Evolutionary conservation across 2,329 filamentous ascomycete species (phyloP), one percentile per base, ranked within the genome.

Genomic region (Cryphonectria naterciae): DNA sequence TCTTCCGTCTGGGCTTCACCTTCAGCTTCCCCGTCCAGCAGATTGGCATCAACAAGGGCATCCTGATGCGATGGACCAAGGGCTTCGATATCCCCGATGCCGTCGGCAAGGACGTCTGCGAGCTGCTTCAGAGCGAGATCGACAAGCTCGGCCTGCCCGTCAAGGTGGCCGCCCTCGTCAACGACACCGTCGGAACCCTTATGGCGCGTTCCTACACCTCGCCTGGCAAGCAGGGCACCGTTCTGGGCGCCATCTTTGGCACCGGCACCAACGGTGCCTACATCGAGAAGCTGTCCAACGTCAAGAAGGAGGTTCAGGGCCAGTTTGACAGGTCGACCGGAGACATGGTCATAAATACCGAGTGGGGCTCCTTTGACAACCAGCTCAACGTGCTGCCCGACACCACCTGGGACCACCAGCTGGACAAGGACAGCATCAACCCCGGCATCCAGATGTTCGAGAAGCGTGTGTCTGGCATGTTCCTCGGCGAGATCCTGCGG

Each of bases 331-430:
- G 85, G 65, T 90, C 89, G 11, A 97, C 95, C 0, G 94, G 95
- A 67, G 90, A 97, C 76, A 99, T 99, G 96, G 94, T 99, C 71
- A 88, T 99, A 83, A 99, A 99, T 83, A 95, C 93, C 0, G 96
- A 99, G 83, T 99, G 96, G 96, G 96, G 96, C 73, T 97, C 94
- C 70, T 99, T 99, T 78, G 96, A 99, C 83, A 98, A 98, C 83
- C 89, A 92, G 76, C 89, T 98, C 74, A 93, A 91, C 75, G 92
- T 97, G 28, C 86, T 99, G 56, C 96, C 95, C 62, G 92, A 90
- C 77, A 98, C 95, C 0, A 84, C 89, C 0, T 98, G 94, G 83
- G 96, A 99, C 79, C 83, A 85, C 65, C 87, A 89, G 70, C 86
- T 99, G 35, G 95, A 99, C 81, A 83, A 85, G 70, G 89, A 91